Conservation (phyloP, 768 basidiomycete species). For the Macrolepiota dolichaula region DNA sequence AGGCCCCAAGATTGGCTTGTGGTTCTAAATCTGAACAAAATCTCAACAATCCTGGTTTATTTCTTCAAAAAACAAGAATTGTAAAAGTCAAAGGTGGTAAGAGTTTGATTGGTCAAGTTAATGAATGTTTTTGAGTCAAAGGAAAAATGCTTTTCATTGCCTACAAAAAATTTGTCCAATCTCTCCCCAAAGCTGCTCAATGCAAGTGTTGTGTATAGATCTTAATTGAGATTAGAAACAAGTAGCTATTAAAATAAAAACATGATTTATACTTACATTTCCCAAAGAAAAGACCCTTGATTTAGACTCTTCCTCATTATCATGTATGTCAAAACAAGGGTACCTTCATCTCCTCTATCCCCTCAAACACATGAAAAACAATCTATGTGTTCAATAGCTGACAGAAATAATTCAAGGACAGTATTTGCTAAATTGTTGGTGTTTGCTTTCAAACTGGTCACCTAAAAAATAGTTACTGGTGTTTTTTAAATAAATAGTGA, state of each 20-base stretch:
- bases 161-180: not conserved
- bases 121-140: not conserved
- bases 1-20: not conserved
- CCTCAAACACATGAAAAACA: not conserved
- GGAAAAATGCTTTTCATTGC: not conserved
- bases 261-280: not conserved
- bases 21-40: not conserved
- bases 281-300: not conserved
- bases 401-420: not conserved
- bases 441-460: not conserved
- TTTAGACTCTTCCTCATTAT: not conserved
- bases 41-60: not conserved
- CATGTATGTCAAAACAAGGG: not conserved
- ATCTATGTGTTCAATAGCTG: not conserved
- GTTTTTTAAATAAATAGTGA: not conserved
- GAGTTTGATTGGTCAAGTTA: not conserved
- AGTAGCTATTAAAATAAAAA: not conserved
- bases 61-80: not conserved
- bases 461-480: not conserved
- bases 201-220: not conserved
- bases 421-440: not conserved
- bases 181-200: not conserved
- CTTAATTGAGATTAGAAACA: not conserved
- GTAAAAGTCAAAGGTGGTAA: not conserved
- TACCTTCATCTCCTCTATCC: not conserved